These are phyloP conservation scores for Didymella glomerata DNA, from an alignment of 2,329 filamentous ascomycete genomes.

Conservation along the genomic window DNA sequence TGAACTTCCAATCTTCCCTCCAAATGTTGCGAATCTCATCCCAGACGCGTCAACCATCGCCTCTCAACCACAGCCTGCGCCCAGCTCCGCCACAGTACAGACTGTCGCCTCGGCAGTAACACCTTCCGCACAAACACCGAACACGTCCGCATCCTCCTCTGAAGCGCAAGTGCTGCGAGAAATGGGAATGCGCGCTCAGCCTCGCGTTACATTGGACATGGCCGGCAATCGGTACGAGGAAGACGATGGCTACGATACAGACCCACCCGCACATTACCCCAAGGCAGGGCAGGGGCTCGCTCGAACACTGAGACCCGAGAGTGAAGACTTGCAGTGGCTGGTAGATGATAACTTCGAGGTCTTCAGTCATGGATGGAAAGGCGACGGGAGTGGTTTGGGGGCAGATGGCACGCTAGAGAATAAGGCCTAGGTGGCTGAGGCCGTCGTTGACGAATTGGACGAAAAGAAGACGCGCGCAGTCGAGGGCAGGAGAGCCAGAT, in stretches of 20 bases:
- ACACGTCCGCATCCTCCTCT: slow-evolving; percentile 40
- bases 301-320: slow-evolving; percentile 62
- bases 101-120: slow-evolving; percentile 45
- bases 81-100: slow-evolving; percentile 23
- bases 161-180: slow-evolving; percentile 48
- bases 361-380: slow-evolving; percentile 61
- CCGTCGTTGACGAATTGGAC: neutral
- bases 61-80: slow-evolving; percentile 27
- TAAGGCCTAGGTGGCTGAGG: slow-evolving; percentile 17
- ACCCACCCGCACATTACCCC: slow-evolving; percentile 67
- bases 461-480: neutral
- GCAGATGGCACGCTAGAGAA: slow-evolving; percentile 35
- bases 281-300: slow-evolving; percentile 68
- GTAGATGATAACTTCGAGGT: slow-evolving; percentile 67
- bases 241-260: slow-evolving; percentile 63
- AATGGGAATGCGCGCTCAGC: slow-evolving; percentile 24
- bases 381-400: slow-evolving; percentile 44
- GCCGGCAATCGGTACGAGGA: slow-evolving; percentile 42
- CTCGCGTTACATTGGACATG: slow-evolving; percentile 31
- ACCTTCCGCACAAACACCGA: slow-evolving; percentile 34
- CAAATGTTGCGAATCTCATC: slow-evolving; percentile 41
- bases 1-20: slow-evolving; percentile 71
- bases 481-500: no score
- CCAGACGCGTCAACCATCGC: slow-evolving; percentile 26
- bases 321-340: slow-evolving; percentile 68